A percentile compares a stretch with the other conserved stretches of the same genome.
phyloP scores from a whole-genome alignment of 2,329 filamentous ascomycete species.

The Gliomastix tumulicola region DNA sequence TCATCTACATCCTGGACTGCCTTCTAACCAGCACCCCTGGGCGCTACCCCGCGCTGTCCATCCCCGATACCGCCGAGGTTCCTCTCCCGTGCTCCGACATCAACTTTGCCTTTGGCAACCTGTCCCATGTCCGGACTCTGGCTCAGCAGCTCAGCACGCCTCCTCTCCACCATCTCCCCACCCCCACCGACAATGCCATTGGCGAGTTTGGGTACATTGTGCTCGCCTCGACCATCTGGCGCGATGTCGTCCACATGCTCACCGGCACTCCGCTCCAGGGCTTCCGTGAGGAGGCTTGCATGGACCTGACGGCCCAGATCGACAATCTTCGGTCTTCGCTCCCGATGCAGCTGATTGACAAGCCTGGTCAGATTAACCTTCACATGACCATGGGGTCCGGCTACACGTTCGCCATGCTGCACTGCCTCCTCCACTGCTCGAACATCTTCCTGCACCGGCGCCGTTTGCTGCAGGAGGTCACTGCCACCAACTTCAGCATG shows the following conservation, averaged over 20 bases:
- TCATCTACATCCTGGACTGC: conserved; percentile 57
- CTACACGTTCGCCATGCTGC: conserved; percentile 56
- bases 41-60: conserved; percentile 47
- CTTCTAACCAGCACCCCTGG: conserved; percentile 56
- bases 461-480: conserved; percentile 50
- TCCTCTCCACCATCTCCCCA: no score
- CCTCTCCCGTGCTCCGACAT: conserved; percentile 54
- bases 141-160: conserved; percentile 30
- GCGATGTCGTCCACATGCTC: conserved; percentile 55
- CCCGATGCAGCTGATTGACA: conserved; percentile 54
- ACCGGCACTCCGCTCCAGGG: conserved; percentile 42
- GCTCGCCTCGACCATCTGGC: conserved; percentile 53
- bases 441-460: conserved; percentile 56
- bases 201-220: conserved; percentile 58
- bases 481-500: conserved; percentile 40
- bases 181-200: conserved; percentile 19
- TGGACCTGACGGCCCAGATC: conserved; percentile 44
- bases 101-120: conserved; percentile 56
- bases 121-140: conserved; percentile 51
- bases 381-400: conserved; percentile 60
- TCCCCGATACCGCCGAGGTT: conserved; percentile 46
- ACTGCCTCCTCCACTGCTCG: conserved; percentile 53
- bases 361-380: conserved; percentile 52
- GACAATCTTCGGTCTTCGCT: conserved; percentile 46
- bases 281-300: conserved; percentile 48